Evolutionary conservation across 2,329 filamentous ascomycete genomes (phyloP), one percentile per base, ranked within the genome.

Genomic region (Fonsecaea nubica): DNA sequence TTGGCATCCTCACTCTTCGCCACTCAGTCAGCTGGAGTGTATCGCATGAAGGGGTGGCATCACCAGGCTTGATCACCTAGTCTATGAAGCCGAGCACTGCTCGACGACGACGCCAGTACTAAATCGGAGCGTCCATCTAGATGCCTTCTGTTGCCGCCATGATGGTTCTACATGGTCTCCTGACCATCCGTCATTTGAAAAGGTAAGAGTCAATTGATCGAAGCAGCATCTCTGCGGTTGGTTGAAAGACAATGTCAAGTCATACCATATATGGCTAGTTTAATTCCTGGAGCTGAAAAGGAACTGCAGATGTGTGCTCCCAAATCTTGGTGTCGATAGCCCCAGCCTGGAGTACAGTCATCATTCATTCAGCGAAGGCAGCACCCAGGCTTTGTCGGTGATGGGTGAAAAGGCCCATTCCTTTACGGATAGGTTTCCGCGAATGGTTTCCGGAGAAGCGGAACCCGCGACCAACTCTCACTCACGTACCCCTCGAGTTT

Each of bases 261-360:
- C 45, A 50, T 25, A 18, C 15, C 18, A 50, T 50, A 50, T 10
- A 18, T 5, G 12, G 45, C 40, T 45, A 45, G 45, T 25, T 25
- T 21, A 18, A 25, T 21, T 12, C 45, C 45, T 25, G 18, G 18
- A 54, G 45, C 45, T 62, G 30, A 21, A 42, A 63, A 7, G 32
- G 15, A 18, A 40, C 38, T 18, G 9, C 40, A 8, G 25, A 9
- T 10, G 4, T 53, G 25, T 58, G 61, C 61, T 63, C 50, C 40
- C 38, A 63, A 57, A 63, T 57, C 53, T 38, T n/a, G 45, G 48
- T 63, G 53, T 57, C 53, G 25, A 63, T 63, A 40, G 7, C 52
- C 4, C 40, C 18, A 10, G n/a, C 18, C 21, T 36, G 6, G 36
- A 25, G 6, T 42, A 53, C 53, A 63, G 48, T 63, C 48, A 58